Base-by-base conservation (phyloP, 805 yeast species). In the Metschnikowia shivogae region DNA sequence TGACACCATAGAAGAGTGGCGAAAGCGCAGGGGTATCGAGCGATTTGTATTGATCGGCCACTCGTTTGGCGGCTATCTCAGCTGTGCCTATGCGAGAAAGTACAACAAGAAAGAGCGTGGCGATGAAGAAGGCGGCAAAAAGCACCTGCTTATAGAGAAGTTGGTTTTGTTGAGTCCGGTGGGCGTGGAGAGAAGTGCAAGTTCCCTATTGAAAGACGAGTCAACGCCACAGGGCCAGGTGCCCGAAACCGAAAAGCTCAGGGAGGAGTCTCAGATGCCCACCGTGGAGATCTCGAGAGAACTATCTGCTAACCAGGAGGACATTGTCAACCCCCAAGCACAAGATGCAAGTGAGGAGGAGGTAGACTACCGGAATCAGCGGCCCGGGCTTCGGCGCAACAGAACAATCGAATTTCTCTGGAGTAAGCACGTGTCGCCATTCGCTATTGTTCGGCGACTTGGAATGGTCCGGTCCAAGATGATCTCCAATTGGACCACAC, bases 381-480 rank as follows among this genome's bases (percentile, higher is more conserved):
- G 30, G 30, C 35, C 42, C 13, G 36, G 30, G 14, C 19, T 5
- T 9, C 56, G 59, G 30, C 47, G 55, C 34, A 65, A 69, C 6
- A 67, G 59, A 44, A 38, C 68, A 6, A 42, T 78, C 30, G 26
- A 43, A 5, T 44, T 24, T 17, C 44, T 81, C 40, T 82, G 89
- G 89, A 68, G 69, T 13, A 60, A 60, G 13, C 71, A 82, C 54
- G 57, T 64, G 17, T 80, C 86, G 1, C 86, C 86, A 0, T 77
- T 82, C 50, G 56, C 76, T 2, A 42, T 81, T 2, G 54, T 81
- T 8, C 63, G 86, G 44, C 57, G 63, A 12, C 36, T 61, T 5
- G 86, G 86, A 0, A 86, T 86, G 2, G 52, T 72, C 20, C 77
- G 77, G 24, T 77, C 85, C 1, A 74, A 69, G 47, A 32, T 75